phyloP scores from a whole-genome alignment of 352 stramenopile species.

The Phytophthora tubulina region DNA sequence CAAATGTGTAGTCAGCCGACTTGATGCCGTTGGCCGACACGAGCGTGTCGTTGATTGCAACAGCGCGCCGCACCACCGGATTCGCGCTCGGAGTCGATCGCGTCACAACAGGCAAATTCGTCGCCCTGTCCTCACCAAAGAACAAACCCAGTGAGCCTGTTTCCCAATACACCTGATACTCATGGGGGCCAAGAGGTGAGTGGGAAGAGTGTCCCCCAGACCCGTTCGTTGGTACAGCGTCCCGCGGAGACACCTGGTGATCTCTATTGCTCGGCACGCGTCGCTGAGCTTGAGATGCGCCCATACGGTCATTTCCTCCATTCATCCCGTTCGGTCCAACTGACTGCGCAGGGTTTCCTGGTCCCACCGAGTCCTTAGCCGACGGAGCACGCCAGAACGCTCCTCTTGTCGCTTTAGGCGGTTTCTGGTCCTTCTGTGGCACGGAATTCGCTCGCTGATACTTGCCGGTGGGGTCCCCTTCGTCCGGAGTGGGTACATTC shows the following conservation, averaged over 20 bases:
- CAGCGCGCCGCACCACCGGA: slow-evolving; percentile 71
- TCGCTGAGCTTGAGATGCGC: slow-evolving; percentile 23
- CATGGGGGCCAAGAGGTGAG: slow-evolving; percentile 37
- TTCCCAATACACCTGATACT: slow-evolving; percentile 86
- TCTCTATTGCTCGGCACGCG: slow-evolving; percentile 35
- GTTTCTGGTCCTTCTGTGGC: slow-evolving; percentile 60
- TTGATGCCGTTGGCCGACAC: slow-evolving; percentile 80
- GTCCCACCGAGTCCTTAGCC: slow-evolving; percentile 49
- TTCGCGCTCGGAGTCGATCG: slow-evolving; percentile 75
- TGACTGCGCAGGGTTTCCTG: slow-evolving; percentile 13
- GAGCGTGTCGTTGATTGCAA: slow-evolving; percentile 81
- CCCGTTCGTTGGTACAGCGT: slow-evolving; percentile 19
- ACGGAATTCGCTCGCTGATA: slow-evolving; percentile 69
- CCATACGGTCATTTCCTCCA: slow-evolving; percentile 25
- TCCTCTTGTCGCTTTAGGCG: slow-evolving; percentile 49
- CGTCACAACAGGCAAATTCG: slow-evolving; percentile 82
- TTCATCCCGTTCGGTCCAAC: slow-evolving; percentile 18
- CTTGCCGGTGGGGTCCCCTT: slow-evolving; percentile 42
- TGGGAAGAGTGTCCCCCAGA: slow-evolving; percentile 8
- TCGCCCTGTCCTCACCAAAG: slow-evolving; percentile 80
- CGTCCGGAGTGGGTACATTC: slow-evolving; percentile 31
- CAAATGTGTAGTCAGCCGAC: slow-evolving; percentile 79
- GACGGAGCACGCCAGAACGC: slow-evolving; percentile 70
- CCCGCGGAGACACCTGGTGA: slow-evolving; percentile 53
- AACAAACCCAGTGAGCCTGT: slow-evolving; percentile 84